Base-by-base conservation (phyloP, 2,329 filamentous ascomycete species). In the Calonectria honghensis region DNA sequence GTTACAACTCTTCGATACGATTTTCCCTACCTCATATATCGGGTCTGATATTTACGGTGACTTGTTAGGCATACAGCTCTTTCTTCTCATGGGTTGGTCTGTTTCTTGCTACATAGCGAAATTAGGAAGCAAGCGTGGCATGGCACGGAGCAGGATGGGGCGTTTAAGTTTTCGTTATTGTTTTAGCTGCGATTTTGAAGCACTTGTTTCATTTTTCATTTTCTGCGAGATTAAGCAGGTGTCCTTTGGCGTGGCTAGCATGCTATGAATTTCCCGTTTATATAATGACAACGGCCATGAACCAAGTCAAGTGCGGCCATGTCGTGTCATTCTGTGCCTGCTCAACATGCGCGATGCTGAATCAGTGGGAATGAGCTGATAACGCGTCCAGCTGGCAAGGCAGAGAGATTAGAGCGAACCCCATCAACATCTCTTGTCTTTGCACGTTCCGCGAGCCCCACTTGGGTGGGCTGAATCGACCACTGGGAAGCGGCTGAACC, bases 91-190 rank as follows among this genome's bases (percentile, higher is more conserved):
- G 18, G 37, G 39, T 67, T 41, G 37, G 24, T 59, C 29, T 67
- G 57, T 72, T 51, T 48, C 45, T 72, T 65, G 41, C 64, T 68
- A 63, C 66, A 50, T 52, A 68, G 70, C 57, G 57, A 63, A 65
- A 72, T 61, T 31, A 69, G 71, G 71, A 72, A 73, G 72, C 72
- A 70, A 70, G 67, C 72, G 70, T 73, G 72, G 72, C 72, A 73
- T 51, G 72, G 72, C 59, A 73, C 27, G 72, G 67, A 70, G 72
- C 45, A 66, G 61, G 67, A 32, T 50, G 31, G 32, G 72, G 68
- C 67, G 72, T 73, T 73, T 66, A 5, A 11, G 45, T 68, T 6
- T 35, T 32, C 50, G 24, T 63, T 6, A 63, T 31, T 16, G 11
- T 63, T 63, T 6, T 7, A 41, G 35, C 57, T 61, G 35, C 18